Percentiles rank a stretch among this genome's conserved stretches.
Evolutionary conservation across 2,329 filamentous ascomycete genomes (phyloP).

Genomic region (Sordariomycetes sp.): DNA sequence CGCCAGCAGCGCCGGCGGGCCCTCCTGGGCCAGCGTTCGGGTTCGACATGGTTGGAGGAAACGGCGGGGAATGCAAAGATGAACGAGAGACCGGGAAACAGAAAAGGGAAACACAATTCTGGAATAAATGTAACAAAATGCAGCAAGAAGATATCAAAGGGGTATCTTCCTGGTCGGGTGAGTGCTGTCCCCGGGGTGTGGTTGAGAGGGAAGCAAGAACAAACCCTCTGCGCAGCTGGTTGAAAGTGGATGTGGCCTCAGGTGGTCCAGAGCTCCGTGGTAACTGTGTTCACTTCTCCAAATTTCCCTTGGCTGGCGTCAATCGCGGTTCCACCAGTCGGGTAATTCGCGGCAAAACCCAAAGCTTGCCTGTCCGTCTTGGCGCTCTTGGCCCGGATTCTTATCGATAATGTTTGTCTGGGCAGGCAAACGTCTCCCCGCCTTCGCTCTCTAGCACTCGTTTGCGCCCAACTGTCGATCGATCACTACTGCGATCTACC

Average conservation of each 20-base stretch:
- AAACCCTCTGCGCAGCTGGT: background rate
- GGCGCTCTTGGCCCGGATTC: background rate
- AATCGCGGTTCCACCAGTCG: background rate
- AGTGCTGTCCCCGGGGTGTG: background rate
- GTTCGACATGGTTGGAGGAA: slow-evolving; percentile 3
- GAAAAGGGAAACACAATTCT: background rate
- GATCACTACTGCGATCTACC: background rate
- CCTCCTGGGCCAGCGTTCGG: slow-evolving; percentile 10
- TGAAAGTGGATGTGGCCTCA: slow-evolving; percentile 4
- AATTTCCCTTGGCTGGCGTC: background rate
- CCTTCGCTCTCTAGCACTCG: background rate
- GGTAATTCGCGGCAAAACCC: background rate
- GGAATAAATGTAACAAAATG: background rate
- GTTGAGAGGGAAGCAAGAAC: background rate
- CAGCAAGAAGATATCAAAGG: background rate
- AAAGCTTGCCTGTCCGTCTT: background rate
- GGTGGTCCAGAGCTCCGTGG: background rate
- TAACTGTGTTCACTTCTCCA: slow-evolving; percentile 5
- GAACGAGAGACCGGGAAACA: background rate
- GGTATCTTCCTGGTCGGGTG: background rate
- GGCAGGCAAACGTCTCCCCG: background rate
- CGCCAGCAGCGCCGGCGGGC: slow-evolving; percentile 13
- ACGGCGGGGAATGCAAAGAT: background rate
- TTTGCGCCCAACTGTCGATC: background rate
- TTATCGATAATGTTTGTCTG: background rate